phyloP scores from a whole-genome alignment of 2,329 filamentous ascomycete genomes.

The Stylonectria norvegica region DNA sequence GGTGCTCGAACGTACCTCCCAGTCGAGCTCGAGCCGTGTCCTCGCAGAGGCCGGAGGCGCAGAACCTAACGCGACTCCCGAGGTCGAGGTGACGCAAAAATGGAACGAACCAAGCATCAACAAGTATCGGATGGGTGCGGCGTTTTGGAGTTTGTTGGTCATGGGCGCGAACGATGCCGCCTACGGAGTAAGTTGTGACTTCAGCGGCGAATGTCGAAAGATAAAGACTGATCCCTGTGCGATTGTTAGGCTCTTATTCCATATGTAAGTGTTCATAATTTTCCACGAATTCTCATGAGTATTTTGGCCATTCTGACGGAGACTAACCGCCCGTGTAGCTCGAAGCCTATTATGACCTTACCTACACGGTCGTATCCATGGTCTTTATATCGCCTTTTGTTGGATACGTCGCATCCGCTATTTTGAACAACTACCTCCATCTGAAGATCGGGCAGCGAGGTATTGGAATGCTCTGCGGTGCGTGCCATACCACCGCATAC shows the following conservation, averaged over 20 bases:
- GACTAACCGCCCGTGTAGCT: too few species aligned
- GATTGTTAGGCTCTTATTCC: constrained; percentile 43
- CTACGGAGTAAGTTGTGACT: constrained; percentile 47
- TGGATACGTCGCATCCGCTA: constrained; percentile 60
- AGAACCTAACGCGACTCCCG: background rate
- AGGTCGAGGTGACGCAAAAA: constrained; percentile 27
- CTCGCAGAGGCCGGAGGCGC: background rate
- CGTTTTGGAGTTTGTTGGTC: constrained; percentile 56
- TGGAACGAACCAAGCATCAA: constrained; percentile 51
- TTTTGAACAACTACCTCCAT: constrained; percentile 54
- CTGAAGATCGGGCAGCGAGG: constrained; percentile 40
- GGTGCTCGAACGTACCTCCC: too few species aligned
- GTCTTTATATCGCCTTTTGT: constrained; percentile 64
- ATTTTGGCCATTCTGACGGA: background rate
- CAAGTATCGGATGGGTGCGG: constrained; percentile 45
- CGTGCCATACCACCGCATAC: constrained; percentile 62
- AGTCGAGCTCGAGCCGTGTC: background rate
- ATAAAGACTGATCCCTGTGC: too few species aligned
- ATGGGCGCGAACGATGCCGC: constrained; percentile 58
- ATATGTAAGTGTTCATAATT: constrained; percentile 33
- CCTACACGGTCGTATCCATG: constrained; percentile 60
- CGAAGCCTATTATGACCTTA: constrained; percentile 54
- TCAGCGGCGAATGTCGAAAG: too few species aligned
- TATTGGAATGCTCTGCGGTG: constrained; percentile 57
- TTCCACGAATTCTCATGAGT: too few species aligned